Percentiles rank a stretch among this genome's conserved stretches.
These are phyloP conservation scores for Ilex aquifolium DNA, from an alignment of 257 asterid species.

Conservation along the genomic window DNA sequence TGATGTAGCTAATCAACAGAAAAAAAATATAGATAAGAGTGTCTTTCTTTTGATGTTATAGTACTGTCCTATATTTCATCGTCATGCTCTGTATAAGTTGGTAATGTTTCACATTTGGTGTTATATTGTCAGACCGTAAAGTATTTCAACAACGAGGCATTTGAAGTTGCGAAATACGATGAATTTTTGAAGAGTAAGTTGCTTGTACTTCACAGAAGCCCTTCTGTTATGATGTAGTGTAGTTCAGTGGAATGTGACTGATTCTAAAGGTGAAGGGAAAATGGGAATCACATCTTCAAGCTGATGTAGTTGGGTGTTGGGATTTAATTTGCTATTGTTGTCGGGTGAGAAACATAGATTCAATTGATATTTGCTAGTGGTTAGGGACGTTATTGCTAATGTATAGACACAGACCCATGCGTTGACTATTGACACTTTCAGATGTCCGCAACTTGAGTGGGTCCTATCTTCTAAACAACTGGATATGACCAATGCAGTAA, in stretches of 20 bases:
- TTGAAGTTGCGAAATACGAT: conserved; percentile 85
- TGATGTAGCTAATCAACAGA: background rate
- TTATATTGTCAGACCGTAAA: conserved; percentile 76
- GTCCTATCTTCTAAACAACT: too few relatives aligned
- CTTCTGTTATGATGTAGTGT: background rate
- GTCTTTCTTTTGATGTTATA: background rate
- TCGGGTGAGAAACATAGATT: too few relatives aligned
- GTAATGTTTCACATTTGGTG: background rate
- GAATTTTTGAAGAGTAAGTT: conserved; percentile 79
- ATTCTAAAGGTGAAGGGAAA: background rate
- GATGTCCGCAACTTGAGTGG: too few relatives aligned
- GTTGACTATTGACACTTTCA: too few relatives aligned
- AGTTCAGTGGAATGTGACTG: background rate
- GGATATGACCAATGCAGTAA: too few relatives aligned
- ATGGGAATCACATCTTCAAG: background rate
- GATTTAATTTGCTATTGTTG: too few relatives aligned
- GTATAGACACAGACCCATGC: too few relatives aligned
- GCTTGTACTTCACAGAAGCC: conserved; percentile 10
- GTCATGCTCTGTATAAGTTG: too few relatives aligned
- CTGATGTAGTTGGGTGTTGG: too few relatives aligned
- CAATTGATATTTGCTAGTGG: too few relatives aligned
- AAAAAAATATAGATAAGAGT: too few relatives aligned
- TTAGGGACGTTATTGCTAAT: too few relatives aligned
- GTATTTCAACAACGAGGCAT: conserved; percentile 87
- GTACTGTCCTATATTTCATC: background rate